Base-by-base conservation (phyloP, 73 alveolate species). In the Tetrahymena thermophila region DNA sequence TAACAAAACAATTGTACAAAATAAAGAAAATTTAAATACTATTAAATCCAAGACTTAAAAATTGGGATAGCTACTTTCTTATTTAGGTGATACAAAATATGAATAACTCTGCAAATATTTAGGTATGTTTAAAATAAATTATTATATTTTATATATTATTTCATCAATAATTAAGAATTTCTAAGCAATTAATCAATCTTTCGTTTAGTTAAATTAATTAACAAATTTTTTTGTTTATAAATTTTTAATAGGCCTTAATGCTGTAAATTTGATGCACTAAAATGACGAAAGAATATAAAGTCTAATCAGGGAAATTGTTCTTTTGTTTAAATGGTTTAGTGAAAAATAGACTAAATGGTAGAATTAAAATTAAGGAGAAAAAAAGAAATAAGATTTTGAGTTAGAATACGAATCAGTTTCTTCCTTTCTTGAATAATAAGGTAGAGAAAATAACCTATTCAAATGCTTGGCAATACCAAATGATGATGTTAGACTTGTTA, bases 401-500 rank as follows among this genome's bases (percentile, higher is more conserved):
- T 28, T 71, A 13, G 89, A 71, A 31, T 71, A 71, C 50, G 96
- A 93, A 56, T 97, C 95, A 1, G 97, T 97, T 11, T 97, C 98
- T 34, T 85, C 93, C 50, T 95, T 96, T 42, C 97, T 97, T 40
- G 97, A 98, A 94, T 96, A 96, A 15, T 95, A 97, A 8, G 96
- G 96, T 21, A 95, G 99, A 96, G 99, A 98, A 94, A 94, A 95
- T 71, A 96, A 96, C 28, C 94, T 98, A 57, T 98, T 98, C 93
- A 95, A 97, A 44, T 96, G 98, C 85, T 93, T 98, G 37, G 99
- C 97, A 34, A 96, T 97, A 37, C 99, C 99, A 28, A 96, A 97
- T 95, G 99, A 98, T 94, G 96, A 95, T 57, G 99, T 98, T 43
- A 98, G 98, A 94, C 96, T 98, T 31, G 98, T 98, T n/a, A 98